Conservation (phyloP, 1,284 basidiomycete species). For the Veloporphyrellus conicus region DNA sequence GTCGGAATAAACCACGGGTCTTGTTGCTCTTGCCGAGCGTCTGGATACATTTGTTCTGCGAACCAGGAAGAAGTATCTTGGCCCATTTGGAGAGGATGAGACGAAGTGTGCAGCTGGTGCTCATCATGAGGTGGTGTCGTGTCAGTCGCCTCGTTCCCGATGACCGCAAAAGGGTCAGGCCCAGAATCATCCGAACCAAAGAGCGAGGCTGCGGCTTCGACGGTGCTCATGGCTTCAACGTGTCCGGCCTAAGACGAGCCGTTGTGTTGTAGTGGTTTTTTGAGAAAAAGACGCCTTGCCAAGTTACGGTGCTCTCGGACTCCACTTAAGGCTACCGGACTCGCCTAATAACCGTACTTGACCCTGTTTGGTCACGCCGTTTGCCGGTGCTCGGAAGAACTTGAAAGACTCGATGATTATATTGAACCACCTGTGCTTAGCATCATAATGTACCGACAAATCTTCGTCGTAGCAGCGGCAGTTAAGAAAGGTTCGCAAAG, state of each 20-base stretch:
- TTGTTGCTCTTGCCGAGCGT: conserved; percentile 23
- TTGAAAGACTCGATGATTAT: conserved; percentile 16
- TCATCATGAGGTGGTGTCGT: conserved; percentile 27
- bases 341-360: not conserved
- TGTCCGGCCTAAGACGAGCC: conserved; percentile 19
- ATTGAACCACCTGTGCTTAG: conserved; percentile 3
- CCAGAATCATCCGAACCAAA: conserved; percentile 61
- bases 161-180: conserved; percentile 62
- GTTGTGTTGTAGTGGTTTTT: conserved; percentile 19
- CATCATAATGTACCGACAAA: conserved; percentile 11
- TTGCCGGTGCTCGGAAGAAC: conserved; percentile 6
- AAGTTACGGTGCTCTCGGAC: not conserved
- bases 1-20: conserved; percentile 32
- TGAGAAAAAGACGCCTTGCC: conserved; percentile 3
- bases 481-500: conserved; percentile 8
- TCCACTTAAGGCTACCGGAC: conserved; percentile 6
- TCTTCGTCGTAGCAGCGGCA: conserved; percentile 1
- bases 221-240: conserved; percentile 51
- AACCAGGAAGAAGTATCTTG: conserved; percentile 34
- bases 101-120: conserved; percentile 16
- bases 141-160: conserved; percentile 41
- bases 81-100: conserved; percentile 30
- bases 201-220: conserved; percentile 73
- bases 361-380: conserved; percentile 29
- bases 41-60: conserved; percentile 32